Evolutionary conservation across 2,329 filamentous ascomycete species (phyloP).

Genomic region (Alternaria triticina): DNA sequence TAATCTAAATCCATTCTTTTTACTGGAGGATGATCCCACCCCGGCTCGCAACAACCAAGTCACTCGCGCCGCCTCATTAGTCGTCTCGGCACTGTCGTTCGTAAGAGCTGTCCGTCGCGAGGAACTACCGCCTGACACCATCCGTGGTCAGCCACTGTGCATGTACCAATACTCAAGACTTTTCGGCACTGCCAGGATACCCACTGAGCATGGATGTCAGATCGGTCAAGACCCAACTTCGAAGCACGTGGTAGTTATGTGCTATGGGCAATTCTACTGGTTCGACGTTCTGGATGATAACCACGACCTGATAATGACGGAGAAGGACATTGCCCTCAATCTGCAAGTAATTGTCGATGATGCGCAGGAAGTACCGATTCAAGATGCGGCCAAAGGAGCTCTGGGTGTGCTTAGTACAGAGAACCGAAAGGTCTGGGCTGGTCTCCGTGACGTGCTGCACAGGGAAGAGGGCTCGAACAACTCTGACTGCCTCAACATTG

Average conservation of each 20-base stretch:
- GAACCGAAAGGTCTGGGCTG: constrained; percentile 95
- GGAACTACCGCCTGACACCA: constrained; percentile 85
- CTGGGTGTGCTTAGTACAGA: constrained; percentile 94
- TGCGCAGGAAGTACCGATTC: constrained; percentile 85
- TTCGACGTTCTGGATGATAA: constrained; percentile 97
- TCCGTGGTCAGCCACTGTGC: constrained; percentile 84
- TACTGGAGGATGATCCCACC: constrained; percentile 96
- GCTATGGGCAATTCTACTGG: constrained; percentile 97
- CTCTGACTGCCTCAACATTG: constrained; percentile 91
- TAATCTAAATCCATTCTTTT: constrained; percentile 97
- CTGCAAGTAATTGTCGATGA: constrained; percentile 92
- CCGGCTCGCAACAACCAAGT: constrained; percentile 96
- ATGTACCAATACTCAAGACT: constrained; percentile 98
- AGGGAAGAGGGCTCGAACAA: constrained; percentile 90
- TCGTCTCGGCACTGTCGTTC: constrained; percentile 88
- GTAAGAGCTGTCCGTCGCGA: constrained; percentile 91
- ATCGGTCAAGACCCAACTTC: constrained; percentile 94
- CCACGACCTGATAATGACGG: constrained; percentile 94
- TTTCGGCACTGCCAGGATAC: constrained; percentile 93
- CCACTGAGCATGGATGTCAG: constrained; percentile 91
- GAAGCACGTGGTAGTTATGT: constrained; percentile 91
- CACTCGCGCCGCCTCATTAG: constrained; percentile 88
- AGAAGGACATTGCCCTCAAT: constrained; percentile 90
- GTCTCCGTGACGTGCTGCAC: constrained; percentile 84
- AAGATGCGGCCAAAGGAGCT: constrained; percentile 93